Conservation (phyloP, 2,329 filamentous ascomycete species). For the Mariannaea elegans region DNA sequence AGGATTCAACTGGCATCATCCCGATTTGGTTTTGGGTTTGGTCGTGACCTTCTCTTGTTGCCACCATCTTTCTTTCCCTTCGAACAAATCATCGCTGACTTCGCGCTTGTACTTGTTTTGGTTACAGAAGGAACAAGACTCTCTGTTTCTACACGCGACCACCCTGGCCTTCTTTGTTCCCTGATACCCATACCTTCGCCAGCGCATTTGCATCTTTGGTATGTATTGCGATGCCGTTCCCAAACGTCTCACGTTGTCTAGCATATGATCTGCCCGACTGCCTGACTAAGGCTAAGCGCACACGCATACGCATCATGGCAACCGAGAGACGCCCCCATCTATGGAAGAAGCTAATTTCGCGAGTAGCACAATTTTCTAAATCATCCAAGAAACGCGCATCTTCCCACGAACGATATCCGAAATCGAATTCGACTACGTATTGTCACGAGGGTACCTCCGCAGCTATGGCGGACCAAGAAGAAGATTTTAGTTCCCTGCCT, state of each 20-base stretch:
- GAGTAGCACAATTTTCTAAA: conserved; percentile 39
- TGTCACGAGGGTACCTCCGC: conserved; percentile 26
- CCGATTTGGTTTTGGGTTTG: conserved; percentile 17
- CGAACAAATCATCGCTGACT: conserved; percentile 26
- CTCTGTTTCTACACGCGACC: conserved; percentile 39
- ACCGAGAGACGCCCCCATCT: conserved; percentile 31
- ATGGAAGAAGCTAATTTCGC: conserved; percentile 45
- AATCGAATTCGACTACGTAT: conserved; percentile 31
- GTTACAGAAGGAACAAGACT: conserved; percentile 35
- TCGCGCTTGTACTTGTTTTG: conserved; percentile 23
- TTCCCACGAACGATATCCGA: conserved; percentile 33
- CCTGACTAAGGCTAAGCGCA: neutral
- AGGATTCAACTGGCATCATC: conserved; percentile 27
- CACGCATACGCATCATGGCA: conserved; percentile 35
- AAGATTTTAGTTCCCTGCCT: conserved; percentile 83
- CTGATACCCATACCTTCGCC: conserved; percentile 29
- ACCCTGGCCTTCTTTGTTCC: conserved; percentile 24
- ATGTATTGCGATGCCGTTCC: conserved; percentile 4
- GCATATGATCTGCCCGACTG: neutral
- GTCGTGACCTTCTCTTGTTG: conserved; percentile 17
- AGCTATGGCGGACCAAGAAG: conserved; percentile 82
- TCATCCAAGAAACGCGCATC: conserved; percentile 26
- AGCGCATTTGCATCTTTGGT: conserved; percentile 12
- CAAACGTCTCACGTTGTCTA: neutral
- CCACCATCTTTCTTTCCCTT: conserved; percentile 27